phyloP scores from a whole-genome alignment of 768 basidiomycete species.

The Cystobasidium ongulense region DNA sequence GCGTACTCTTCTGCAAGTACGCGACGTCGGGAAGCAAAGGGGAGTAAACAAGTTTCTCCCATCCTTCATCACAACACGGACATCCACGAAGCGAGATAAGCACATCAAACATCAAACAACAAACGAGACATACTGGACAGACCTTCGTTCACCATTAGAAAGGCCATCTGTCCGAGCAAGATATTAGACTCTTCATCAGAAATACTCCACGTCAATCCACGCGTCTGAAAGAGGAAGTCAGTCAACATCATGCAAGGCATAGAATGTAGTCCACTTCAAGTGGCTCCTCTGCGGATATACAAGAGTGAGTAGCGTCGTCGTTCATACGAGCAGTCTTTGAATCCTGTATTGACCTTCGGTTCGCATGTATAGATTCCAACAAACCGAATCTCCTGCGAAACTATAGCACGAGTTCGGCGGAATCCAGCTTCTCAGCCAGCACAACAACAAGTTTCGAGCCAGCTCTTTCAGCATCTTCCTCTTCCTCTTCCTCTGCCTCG shows the following conservation, averaged over 20 bases:
- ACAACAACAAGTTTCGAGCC: not conserved
- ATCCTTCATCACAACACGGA: not conserved
- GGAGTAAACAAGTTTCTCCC: not conserved
- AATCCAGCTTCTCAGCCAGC: not conserved
- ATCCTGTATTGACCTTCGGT: not conserved
- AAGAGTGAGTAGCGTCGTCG: not conserved
- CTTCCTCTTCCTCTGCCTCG: not conserved
- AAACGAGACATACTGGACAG: too few relatives aligned
- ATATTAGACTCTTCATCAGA: too few relatives aligned
- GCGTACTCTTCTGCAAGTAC: too few relatives aligned
- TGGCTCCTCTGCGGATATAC: slow-evolving; percentile 1
- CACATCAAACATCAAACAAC: not conserved
- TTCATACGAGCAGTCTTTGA: not conserved
- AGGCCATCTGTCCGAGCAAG: not conserved
- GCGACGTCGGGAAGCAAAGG: not conserved
- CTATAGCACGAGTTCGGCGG: not conserved
- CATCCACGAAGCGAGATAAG: not conserved
- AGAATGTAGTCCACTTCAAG: not conserved
- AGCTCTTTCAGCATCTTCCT: not conserved
- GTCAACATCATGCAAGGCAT: not conserved
- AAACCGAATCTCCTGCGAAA: slow-evolving; percentile 2
- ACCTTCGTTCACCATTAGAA: too few relatives aligned
- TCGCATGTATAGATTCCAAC: not conserved
- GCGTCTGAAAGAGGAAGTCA: not conserved
- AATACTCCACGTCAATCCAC: too few relatives aligned